Base-by-base conservation (phyloP, 176 grass and related monocot genomes). In the Cenchrus purpureus region DNA sequence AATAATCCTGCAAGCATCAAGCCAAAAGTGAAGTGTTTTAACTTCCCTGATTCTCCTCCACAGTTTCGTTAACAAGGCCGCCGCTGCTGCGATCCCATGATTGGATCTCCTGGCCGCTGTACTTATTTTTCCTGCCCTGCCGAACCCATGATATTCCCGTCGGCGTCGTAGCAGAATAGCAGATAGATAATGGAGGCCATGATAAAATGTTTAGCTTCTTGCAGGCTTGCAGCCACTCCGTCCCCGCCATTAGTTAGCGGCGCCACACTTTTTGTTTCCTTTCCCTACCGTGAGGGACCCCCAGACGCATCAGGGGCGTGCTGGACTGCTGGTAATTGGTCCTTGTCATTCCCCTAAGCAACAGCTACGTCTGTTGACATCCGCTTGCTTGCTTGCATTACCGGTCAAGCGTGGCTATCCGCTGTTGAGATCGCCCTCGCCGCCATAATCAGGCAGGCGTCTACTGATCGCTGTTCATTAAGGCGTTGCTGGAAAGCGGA, bases 311-410 rank as follows among this genome's bases (percentile, higher is more conserved):
- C 11, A 6, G 31, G 31, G 32, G 28, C 52, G 60, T 56, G 19
- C 0, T 48, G 42, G 20, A 73, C 19, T 79, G 80, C 68, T 69
- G 85, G 52, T 87, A 74, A 45, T 62, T 80, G 54, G 68, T 84
- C 80, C 4, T 65, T 76, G 32, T 84, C 89, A 83, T 71, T 76
- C 22, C 51, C 28, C 20, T 19, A 77, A 84, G 80, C 76, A 80
- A 76, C 81, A 84, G 76, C 75, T 84, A 87, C 70, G 50, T 34
- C 25, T 69, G 52, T 70, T 91, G 77, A 82, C 78, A 74, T 13
- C 12, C 32, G 11, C 0, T 62, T 3, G 69, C 45, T 68, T 64
- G 68, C 22, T 25, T 34, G 37, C 84, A 76, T 40, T 92, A 76
- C 68, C 54, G 82, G 68, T 79, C 53, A 69, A 80, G 69, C 68